Evolutionary conservation across 202 grass and related monocot genomes (phyloP), one percentile per base, ranked within the genome.

Genomic region (Musa balbisiana): DNA sequence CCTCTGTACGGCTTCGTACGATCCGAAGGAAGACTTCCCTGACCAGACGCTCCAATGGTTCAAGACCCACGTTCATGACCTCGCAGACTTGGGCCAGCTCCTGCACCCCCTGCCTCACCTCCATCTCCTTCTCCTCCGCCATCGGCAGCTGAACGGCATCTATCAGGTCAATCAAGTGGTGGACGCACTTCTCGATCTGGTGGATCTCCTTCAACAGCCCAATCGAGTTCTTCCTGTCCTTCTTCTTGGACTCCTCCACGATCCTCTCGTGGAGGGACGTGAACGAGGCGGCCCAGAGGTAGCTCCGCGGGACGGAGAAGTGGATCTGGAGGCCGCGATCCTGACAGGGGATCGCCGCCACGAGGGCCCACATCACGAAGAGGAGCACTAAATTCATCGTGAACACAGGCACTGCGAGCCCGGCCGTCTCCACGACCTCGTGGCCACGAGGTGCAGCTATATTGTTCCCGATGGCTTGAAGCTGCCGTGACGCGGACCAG

Each of bases 11-110:
- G 87, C 87, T 82, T 21, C 91, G 86, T 43, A 98, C 87, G 19
- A 98, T 94, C 56, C 91, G 78, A 82, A 89, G 88, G 82, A 98
- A 98, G 6, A 98, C 91, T 82, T 98, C 91, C 68, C 91, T 78
- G 56, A 98, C 80, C 77, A 89, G 91, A 29, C 80, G 83, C 9
- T 94, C 91, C 8, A 98, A 83, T 2, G 83, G 91, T 21, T 92
- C 95, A 13, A 98, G 87, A 3, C 83, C 88, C 11, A 71, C 85
- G 78, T 83, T 94, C 70, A 98, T 75, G 68, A 76, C 22, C n/a
- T 80, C 64, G 62, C 83, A 98, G 11, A 85, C 76, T 4, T 75
- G 74, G 10, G 82, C 88, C 22, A 98, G 83, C 64, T 94, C 89
- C 1, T 83, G 73, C 1, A 88, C 83, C 0, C 83, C 83, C 29